A percentile compares a stretch with the other conserved stretches of the same genome.
phyloP scores from a whole-genome alignment of 140 eudicot species.

The Flaveria floridana region DNA sequence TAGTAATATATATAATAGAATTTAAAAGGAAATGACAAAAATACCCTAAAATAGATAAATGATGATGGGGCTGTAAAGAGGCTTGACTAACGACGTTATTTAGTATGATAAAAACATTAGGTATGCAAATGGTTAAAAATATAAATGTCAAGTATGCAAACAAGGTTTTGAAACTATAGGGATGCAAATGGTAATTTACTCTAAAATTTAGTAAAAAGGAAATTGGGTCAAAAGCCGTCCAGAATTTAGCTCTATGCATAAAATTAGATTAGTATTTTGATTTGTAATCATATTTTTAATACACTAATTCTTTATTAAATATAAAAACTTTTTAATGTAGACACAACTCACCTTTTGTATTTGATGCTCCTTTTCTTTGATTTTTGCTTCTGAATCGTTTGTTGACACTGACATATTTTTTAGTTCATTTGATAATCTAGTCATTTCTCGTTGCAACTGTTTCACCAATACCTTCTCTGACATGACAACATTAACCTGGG shows the following conservation, averaged over 20 bases:
- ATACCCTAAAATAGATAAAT: too few species aligned
- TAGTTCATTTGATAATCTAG: slow-evolving; percentile 60
- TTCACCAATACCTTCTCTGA: slow-evolving; percentile 77
- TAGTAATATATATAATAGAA: too few species aligned
- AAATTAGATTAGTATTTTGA: not conserved
- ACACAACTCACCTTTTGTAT: slow-evolving; percentile 56
- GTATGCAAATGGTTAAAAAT: too few species aligned
- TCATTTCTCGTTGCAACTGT: slow-evolving; percentile 65
- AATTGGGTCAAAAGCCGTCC: not conserved
- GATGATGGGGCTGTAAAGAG: too few species aligned
- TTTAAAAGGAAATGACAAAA: too few species aligned
- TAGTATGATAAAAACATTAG: too few species aligned
- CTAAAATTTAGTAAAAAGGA: not conserved
- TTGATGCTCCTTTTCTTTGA: slow-evolving; percentile 68
- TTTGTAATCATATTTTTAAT: not conserved
- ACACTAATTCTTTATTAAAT: not conserved
- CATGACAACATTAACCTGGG: slow-evolving; percentile 69
- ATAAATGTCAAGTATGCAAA: too few species aligned
- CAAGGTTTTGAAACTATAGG: too few species aligned
- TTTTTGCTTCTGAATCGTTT: slow-evolving; percentile 32
- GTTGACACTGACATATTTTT: slow-evolving; percentile 41
- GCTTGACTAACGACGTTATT: too few species aligned
- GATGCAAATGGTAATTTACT: too few species aligned
- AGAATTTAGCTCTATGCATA: not conserved
- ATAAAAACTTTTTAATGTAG: not conserved